Conservation (phyloP, 768 basidiomycete species). For the Mycena vulgaris region DNA sequence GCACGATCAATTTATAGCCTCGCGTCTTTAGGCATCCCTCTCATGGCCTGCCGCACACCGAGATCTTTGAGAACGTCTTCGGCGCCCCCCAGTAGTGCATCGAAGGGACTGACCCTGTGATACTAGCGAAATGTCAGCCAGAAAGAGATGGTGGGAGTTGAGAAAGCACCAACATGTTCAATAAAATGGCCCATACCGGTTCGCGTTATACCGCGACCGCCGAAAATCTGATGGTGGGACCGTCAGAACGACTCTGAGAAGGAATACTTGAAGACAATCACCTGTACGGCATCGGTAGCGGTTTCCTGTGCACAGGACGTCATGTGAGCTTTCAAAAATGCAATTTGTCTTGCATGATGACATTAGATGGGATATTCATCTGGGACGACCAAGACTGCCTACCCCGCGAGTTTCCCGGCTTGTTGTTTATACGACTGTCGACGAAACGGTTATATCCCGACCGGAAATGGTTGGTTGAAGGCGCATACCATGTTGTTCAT, state of each 20-base stretch:
- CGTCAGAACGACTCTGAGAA: background rate
- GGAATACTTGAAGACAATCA: background rate
- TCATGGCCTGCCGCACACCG: conserved; percentile 77
- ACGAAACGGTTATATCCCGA: background rate
- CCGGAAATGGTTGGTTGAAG: background rate
- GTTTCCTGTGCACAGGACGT: conserved; percentile 77
- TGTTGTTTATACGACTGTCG: conserved; percentile 80
- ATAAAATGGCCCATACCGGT: conserved; percentile 85
- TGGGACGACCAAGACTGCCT: conserved; percentile 24
- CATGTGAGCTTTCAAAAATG: conserved; percentile 79
- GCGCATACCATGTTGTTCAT: conserved; percentile 84
- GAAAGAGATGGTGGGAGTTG: conserved; percentile 27
- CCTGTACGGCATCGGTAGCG: conserved; percentile 63
- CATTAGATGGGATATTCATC: background rate
- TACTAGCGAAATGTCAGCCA: background rate
- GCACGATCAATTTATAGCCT: conserved; percentile 65
- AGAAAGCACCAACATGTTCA: conserved; percentile 64
- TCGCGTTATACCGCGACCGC: conserved; percentile 88
- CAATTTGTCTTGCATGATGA: conserved; percentile 68
- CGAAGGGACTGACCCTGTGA: conserved; percentile 78
- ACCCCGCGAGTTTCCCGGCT: conserved; percentile 82
- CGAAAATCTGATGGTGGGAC: conserved; percentile 70
- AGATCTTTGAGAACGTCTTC: conserved; percentile 77
- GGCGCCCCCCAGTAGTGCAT: conserved; percentile 82
- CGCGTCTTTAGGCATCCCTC: conserved; percentile 72